Conservation (phyloP, 805 yeast genomes). For the Candida andamanensis region DNA sequence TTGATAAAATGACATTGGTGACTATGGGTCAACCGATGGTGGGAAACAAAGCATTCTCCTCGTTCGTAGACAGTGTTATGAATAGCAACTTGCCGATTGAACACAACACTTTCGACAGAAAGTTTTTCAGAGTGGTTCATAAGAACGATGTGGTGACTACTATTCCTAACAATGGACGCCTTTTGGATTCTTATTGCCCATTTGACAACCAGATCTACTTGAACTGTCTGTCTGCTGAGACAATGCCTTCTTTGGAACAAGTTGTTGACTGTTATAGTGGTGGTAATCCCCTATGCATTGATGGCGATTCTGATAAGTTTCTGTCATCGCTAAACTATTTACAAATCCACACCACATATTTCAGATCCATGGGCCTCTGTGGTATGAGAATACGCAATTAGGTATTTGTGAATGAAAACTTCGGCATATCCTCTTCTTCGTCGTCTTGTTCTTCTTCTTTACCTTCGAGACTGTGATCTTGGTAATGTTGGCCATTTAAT, state of each 20-base stretch:
- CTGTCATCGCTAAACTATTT: slow-evolving; percentile 16
- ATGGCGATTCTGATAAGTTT: slow-evolving; percentile 19
- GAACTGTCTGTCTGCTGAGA: slow-evolving; percentile 22
- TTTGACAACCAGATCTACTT: slow-evolving; percentile 36
- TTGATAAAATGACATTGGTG: slow-evolving; percentile 24
- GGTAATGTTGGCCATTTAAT: too few species aligned
- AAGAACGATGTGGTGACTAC: slow-evolving; percentile 22
- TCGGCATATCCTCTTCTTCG: slow-evolving; percentile 28
- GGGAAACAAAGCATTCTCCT: slow-evolving; percentile 34
- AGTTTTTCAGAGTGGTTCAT: slow-evolving; percentile 22
- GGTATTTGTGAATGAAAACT: slow-evolving; percentile 24
- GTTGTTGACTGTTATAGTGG: slow-evolving; percentile 32
- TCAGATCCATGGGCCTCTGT: slow-evolving; percentile 33
- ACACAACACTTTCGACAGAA: slow-evolving; percentile 17
- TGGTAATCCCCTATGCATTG: slow-evolving; percentile 24
- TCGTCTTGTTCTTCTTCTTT: slow-evolving; percentile 23
- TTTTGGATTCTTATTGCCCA: slow-evolving; percentile 22
- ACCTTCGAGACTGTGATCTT: neutral
- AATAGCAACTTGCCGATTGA: slow-evolving; percentile 20
- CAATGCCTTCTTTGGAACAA: slow-evolving; percentile 19
- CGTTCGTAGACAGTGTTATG: slow-evolving; percentile 30
- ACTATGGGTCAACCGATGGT: slow-evolving; percentile 44
- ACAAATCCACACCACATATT: slow-evolving; percentile 33
- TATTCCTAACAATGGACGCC: slow-evolving; percentile 21
- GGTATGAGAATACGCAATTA: slow-evolving; percentile 13